Percentiles rank a stretch among this genome's conserved stretches.
These are phyloP conservation scores for Phoenix dactylifera DNA, from an alignment of 176 grass and related monocot species.

Conservation along the genomic window DNA sequence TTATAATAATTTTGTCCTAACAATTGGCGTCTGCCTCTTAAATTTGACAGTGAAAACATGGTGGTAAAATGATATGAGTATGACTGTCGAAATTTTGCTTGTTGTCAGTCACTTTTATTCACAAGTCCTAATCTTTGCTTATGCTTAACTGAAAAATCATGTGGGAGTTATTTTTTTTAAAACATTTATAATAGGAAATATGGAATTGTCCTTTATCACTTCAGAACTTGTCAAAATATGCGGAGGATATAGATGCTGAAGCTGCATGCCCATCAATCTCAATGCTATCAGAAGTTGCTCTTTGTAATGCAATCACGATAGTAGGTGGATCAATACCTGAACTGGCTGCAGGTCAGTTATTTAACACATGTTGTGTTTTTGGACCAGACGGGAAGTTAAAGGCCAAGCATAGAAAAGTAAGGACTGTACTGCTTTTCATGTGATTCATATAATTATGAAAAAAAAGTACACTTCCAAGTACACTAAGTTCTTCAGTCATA, in stretches of 20 bases:
- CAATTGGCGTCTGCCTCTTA: too few species aligned
- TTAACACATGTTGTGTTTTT: constrained; percentile 52
- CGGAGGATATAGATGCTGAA: constrained; percentile 50
- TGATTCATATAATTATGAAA: neutral
- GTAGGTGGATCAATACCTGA: constrained; percentile 60
- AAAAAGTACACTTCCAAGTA: neutral
- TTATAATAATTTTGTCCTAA: too few species aligned
- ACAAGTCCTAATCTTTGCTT: neutral
- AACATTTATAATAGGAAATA: constrained; percentile 41
- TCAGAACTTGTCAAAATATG: constrained; percentile 31
- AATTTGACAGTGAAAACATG: too few species aligned
- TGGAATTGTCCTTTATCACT: constrained; percentile 53
- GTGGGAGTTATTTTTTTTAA: neutral
- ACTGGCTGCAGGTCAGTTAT: constrained; percentile 24
- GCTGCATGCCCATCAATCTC: constrained; percentile 32
- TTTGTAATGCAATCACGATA: constrained; percentile 31
- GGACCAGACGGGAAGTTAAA: constrained; percentile 30
- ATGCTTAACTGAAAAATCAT: neutral
- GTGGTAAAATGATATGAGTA: too few species aligned
- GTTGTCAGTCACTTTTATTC: too few species aligned
- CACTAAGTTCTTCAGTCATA: neutral
- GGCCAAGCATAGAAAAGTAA: constrained; percentile 57
- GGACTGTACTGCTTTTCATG: neutral
- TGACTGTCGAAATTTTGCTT: too few species aligned
- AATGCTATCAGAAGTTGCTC: constrained; percentile 44